Evolutionary conservation across 352 stramenopile species (phyloP).

Genomic region (Pythium aquatile): DNA sequence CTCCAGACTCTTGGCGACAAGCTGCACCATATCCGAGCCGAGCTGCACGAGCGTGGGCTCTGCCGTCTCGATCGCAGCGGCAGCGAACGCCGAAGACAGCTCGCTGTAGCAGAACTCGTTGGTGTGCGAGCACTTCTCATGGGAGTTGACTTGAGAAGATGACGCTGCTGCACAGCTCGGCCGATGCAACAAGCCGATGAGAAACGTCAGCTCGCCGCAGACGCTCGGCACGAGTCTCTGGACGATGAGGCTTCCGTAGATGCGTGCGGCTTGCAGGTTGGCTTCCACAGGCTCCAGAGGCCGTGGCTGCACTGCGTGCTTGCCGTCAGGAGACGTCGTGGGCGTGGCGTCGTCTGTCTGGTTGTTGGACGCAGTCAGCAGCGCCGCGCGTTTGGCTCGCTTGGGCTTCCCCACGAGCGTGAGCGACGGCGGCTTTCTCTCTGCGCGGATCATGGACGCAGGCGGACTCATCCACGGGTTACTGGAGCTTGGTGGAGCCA

Average conservation of each 20-base stretch:
- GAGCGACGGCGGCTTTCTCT: background rate
- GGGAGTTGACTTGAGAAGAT: background rate
- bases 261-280: slow-evolving; percentile 43
- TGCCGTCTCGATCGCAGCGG: slow-evolving; percentile 35
- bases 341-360: background rate
- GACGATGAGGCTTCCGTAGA: slow-evolving; percentile 55
- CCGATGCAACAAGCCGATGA: slow-evolving; percentile 19
- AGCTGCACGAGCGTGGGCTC: slow-evolving; percentile 37
- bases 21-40: slow-evolving; percentile 31
- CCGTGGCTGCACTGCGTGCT: background rate
- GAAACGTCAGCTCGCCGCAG: slow-evolving; percentile 40
- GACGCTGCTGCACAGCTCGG: background rate
- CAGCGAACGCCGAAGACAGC: slow-evolving; percentile 40
- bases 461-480: slow-evolving; percentile 15
- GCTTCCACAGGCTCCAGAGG: slow-evolving; percentile 8
- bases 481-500: background rate
- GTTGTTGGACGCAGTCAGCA: background rate
- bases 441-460: background rate
- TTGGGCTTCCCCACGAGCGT: slow-evolving; percentile 4
- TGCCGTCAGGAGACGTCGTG: background rate
- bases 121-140: background rate
- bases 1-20: slow-evolving; percentile 27
- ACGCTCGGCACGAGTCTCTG: slow-evolving; percentile 45
- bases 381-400: slow-evolving; percentile 1
- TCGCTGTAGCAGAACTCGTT: slow-evolving; percentile 53